These are phyloP conservation scores for Globisporangium canariense DNA, from an alignment of 352 stramenopile genomes.

Conservation along the genomic window DNA sequence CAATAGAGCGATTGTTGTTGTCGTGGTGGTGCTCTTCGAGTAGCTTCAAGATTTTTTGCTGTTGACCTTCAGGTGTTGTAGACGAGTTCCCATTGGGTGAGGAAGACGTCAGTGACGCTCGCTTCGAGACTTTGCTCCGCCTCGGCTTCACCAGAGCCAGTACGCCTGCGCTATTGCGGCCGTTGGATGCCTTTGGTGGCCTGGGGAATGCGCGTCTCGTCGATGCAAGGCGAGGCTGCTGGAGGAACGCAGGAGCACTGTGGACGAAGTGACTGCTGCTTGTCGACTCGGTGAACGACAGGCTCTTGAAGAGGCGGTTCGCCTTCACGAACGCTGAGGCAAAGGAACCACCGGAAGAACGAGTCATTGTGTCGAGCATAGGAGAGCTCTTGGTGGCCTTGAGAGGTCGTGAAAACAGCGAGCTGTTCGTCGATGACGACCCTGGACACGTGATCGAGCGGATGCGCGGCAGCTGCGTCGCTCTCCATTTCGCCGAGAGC, in stretches of 20 bases:
- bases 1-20: background rate
- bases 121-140: background rate
- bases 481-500: background rate
- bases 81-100: slow-evolving; percentile 2
- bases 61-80: background rate
- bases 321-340: background rate
- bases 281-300: background rate
- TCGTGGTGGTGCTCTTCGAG: background rate
- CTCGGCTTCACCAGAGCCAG: background rate
- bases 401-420: background rate
- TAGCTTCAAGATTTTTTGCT: background rate
- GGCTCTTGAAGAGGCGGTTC: background rate
- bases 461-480: background rate
- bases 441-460: background rate
- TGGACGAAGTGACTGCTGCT: background rate
- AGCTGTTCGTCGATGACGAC: background rate
- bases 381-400: background rate
- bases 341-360: background rate
- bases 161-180: background rate
- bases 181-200: background rate
- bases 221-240: background rate
- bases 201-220: background rate
- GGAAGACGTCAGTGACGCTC: background rate
- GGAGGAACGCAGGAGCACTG: background rate
- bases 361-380: too few relatives aligned